phyloP scores from a whole-genome alignment of 2,329 filamentous ascomycete species.

The Xylariomycetidae sp. region DNA sequence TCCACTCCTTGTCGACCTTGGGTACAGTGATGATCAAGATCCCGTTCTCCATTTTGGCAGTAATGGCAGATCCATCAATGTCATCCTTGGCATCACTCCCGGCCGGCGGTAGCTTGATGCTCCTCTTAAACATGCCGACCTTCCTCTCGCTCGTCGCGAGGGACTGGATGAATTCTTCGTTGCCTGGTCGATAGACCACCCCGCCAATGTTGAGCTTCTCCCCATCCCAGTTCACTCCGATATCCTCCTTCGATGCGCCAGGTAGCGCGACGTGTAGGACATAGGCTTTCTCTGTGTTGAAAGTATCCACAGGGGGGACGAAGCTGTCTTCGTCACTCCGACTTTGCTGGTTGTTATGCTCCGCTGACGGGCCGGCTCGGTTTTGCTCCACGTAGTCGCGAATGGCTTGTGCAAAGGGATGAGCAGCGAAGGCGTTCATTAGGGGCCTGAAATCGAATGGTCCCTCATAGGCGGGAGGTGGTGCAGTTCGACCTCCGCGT shows the following conservation, averaged over 20 bases:
- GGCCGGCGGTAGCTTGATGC: constrained; percentile 54
- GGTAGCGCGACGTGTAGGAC: constrained; percentile 73
- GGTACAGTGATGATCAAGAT: constrained; percentile 73
- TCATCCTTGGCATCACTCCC: constrained; percentile 44
- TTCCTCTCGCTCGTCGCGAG: constrained; percentile 63
- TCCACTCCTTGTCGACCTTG: constrained; percentile 64
- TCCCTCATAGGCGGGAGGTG: constrained; percentile 17
- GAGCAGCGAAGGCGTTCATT: constrained; percentile 34
- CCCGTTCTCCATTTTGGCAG: constrained; percentile 74
- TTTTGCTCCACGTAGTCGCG: constrained; percentile 32
- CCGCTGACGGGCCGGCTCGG: constrained; percentile 13
- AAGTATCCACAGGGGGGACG: constrained; percentile 67
- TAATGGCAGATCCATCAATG: constrained; percentile 64
- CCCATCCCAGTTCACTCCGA: constrained; percentile 71
- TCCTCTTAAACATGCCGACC: constrained; percentile 70
- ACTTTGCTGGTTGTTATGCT: constrained; percentile 14
- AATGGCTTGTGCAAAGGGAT: constrained; percentile 39
- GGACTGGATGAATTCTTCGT: constrained; percentile 63
- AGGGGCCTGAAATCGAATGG: constrained; percentile 35
- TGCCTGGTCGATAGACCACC: constrained; percentile 66
- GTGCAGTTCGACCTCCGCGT: constrained; percentile 13
- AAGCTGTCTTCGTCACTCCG: constrained; percentile 43
- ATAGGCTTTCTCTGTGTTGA: constrained; percentile 61
- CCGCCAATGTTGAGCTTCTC: constrained; percentile 68
- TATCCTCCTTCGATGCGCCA: constrained; percentile 73